Percentiles rank a stretch among this genome's conserved stretches.
phyloP scores from a whole-genome alignment of 2,329 filamentous ascomycete genomes.

The Pestalotiopsis sp. region DNA sequence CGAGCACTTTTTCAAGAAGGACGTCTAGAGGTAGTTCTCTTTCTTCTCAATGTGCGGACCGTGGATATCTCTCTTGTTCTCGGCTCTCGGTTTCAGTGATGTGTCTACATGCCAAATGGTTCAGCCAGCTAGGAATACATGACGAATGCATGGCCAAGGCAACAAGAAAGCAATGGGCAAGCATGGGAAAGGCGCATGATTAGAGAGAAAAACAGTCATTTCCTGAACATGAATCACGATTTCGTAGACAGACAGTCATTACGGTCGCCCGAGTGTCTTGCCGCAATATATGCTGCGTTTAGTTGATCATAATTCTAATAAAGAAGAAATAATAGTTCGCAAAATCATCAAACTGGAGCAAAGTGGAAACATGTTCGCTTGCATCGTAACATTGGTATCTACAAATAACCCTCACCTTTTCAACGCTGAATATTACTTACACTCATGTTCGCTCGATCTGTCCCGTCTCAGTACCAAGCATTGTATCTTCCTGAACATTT shows the following conservation, averaged over 20 bases:
- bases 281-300: background rate
- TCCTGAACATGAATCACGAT: background rate
- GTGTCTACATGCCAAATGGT: background rate
- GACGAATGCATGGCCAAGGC: background rate
- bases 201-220: background rate
- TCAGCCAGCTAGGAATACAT: too few relatives aligned
- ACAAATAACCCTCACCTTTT: too few relatives aligned
- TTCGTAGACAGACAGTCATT: background rate
- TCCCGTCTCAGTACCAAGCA: too few relatives aligned
- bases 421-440: too few relatives aligned
- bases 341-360: background rate
- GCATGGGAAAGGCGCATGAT: background rate
- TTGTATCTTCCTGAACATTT: too few relatives aligned
- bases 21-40: slow-evolving; percentile 40
- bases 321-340: background rate
- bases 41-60: background rate
- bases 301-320: background rate
- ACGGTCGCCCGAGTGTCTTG: background rate
- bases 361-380: too few relatives aligned
- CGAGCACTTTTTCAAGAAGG: slow-evolving; percentile 71
- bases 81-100: background rate
- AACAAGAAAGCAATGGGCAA: background rate
- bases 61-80: background rate
- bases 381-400: too few relatives aligned
- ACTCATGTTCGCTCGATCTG: too few relatives aligned